Percentiles rank a stretch among this genome's conserved stretches.
These are phyloP conservation scores for Nepenthes alata DNA, from an alignment of 179 eudicot genomes.

Conservation along the genomic window DNA sequence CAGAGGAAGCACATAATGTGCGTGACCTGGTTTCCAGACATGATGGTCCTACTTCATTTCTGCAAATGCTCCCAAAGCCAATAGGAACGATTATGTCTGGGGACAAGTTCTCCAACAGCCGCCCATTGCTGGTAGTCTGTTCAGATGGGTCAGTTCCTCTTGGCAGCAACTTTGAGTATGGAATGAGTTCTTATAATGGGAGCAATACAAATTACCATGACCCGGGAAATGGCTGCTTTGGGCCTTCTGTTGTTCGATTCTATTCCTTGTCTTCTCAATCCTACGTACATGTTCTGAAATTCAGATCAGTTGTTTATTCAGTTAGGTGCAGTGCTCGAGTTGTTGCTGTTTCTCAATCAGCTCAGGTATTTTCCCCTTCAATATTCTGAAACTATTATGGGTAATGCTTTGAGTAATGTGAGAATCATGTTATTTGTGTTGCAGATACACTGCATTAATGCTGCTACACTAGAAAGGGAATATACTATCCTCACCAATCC, in stretches of 20 bases:
- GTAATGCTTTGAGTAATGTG: neutral
- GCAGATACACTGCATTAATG: constrained; percentile 78
- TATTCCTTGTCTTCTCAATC: constrained; percentile 64
- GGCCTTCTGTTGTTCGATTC: constrained; percentile 53
- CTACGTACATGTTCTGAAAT: constrained; percentile 48
- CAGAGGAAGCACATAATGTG: constrained; percentile 70
- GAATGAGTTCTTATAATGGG: constrained; percentile 26
- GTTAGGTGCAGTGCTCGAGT: constrained; percentile 75
- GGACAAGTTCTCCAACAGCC: constrained; percentile 50
- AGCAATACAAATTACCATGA: constrained; percentile 24
- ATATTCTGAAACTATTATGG: neutral
- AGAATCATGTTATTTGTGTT: constrained; percentile 5
- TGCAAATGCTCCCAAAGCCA: constrained; percentile 68
- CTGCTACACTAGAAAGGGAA: constrained; percentile 69
- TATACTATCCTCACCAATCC: constrained; percentile 71
- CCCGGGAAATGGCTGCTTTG: constrained; percentile 24
- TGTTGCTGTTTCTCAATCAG: constrained; percentile 62
- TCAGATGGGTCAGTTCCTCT: constrained; percentile 51
- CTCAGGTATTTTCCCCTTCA: constrained; percentile 39
- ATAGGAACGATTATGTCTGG: constrained; percentile 22
- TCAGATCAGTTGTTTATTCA: constrained; percentile 56
- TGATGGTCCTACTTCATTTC: constrained; percentile 70
- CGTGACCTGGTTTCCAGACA: constrained; percentile 46
- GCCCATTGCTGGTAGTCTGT: constrained; percentile 63
- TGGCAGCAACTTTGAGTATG: constrained; percentile 28